Evolutionary conservation across 495 filamentous ascomycete species (phyloP), one percentile per base, ranked within the genome.

Genomic region (Cairneyella variabilis): DNA sequence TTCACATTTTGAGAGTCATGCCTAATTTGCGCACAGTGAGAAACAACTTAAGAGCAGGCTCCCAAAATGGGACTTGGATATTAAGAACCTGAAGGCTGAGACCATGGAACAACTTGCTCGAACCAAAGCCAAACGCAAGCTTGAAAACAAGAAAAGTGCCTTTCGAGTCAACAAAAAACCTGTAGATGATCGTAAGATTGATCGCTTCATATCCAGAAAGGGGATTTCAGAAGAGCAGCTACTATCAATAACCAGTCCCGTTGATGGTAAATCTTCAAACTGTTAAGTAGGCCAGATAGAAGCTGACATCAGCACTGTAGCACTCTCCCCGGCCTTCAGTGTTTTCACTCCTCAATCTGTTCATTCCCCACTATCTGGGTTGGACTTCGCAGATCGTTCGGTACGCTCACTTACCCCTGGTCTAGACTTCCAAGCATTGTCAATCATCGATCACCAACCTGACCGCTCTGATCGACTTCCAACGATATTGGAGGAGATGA

Each of bases 11-110:
- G 23, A 37, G 10, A 7, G 10, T 18, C 27, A 37, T 9, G 3
- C 6, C 16, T 32, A 36, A 51, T n/a, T 40, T 26, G 8, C 27
- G 23, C 12, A 25, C 10, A 51, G 48, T 18, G 36, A 39, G 26
- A 51, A 51, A 23, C 48, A 51, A n/a, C 32, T 51, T n/a, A 51
- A 40, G 48, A 51, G 48, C 11, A n/a, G 48, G 9, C 17, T 51
- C 21, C 12, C 30, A 6, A 51, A 23, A 40, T 51, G 48, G 48
- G 48, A 16, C 4, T 26, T 51, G 0, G 48, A 51, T 17, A 23
- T 39, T 34, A 51, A 51, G 48, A 51, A 51, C 17, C 2, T 51
- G 12, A 51, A 40, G 25, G 32, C 32, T 10, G 32, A 39, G 5
- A 51, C 36, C 4, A 26, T 40, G 36, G 3, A 39, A 1, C 17